phyloP scores from a whole-genome alignment of 1,139 yeast genomes.

The Saccharomyces hybrid region DNA sequence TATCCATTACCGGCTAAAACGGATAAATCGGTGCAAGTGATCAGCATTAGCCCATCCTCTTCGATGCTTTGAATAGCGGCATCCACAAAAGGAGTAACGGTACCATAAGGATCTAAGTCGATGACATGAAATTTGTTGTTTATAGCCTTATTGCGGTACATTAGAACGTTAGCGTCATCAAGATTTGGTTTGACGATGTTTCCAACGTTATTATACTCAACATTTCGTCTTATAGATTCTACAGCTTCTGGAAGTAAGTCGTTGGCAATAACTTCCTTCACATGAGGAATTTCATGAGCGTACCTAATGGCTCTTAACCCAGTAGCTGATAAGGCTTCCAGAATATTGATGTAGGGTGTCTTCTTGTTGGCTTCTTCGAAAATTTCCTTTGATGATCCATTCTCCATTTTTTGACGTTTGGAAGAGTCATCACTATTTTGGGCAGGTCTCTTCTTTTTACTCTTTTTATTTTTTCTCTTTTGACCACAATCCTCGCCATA shows the following conservation, averaged over 20 bases:
- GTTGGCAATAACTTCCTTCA: slow-evolving; percentile 71
- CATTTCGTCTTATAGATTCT: slow-evolving; percentile 65
- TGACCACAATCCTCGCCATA: slow-evolving; percentile 34
- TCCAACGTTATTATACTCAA: slow-evolving; percentile 53
- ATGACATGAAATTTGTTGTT: slow-evolving; percentile 61
- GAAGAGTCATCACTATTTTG: slow-evolving; percentile 14
- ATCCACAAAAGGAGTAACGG: slow-evolving; percentile 92
- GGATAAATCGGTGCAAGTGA: slow-evolving; percentile 94
- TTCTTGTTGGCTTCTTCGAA: slow-evolving; percentile 1
- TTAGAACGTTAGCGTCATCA: slow-evolving; percentile 83
- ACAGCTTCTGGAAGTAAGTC: slow-evolving; percentile 86
- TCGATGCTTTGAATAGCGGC: slow-evolving; percentile 75
- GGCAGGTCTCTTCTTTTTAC: slow-evolving; percentile 17
- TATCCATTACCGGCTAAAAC: slow-evolving; percentile 93
- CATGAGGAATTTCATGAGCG: slow-evolving; percentile 79
- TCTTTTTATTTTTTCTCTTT: slow-evolving; percentile 31
- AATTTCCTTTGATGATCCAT: slow-evolving; percentile 7
- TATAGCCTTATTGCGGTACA: slow-evolving; percentile 48
- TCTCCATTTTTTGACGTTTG: slow-evolving; percentile 23
- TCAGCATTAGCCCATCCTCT: slow-evolving; percentile 77
- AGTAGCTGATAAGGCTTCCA: slow-evolving; percentile 94
- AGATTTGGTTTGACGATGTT: slow-evolving; percentile 54
- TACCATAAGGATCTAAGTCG: slow-evolving; percentile 95
- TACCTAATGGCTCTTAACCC: slow-evolving; percentile 91
- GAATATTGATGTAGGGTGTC: slow-evolving; percentile 50